A percentile compares a stretch with the other conserved stretches of the same genome.
Evolutionary conservation across 495 filamentous ascomycete species (phyloP).

Genomic region (Neurospora discreta): DNA sequence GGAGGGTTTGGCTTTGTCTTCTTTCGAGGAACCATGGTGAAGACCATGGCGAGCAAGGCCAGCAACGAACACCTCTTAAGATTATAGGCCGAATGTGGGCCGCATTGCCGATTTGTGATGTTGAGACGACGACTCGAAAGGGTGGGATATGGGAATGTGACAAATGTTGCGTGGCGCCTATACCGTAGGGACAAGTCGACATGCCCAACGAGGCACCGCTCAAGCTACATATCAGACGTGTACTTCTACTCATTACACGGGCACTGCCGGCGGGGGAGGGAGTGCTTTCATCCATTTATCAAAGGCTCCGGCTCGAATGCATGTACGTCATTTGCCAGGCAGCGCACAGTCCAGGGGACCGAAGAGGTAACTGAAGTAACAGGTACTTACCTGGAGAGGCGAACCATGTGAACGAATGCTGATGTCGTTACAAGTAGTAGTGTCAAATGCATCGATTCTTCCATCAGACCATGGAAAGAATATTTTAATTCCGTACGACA

Average conservation of each 20-base stretch:
- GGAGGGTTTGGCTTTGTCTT: slow-evolving; percentile 47
- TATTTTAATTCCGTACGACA: not conserved
- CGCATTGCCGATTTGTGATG: not conserved
- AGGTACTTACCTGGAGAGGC: not conserved
- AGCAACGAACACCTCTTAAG: not conserved
- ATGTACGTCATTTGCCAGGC: not conserved
- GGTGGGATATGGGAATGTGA: not conserved
- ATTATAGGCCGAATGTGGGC: not conserved
- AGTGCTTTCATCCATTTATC: not conserved
- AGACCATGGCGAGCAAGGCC: not conserved
- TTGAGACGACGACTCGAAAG: not conserved
- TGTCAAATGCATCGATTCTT: not conserved
- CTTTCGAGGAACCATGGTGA: slow-evolving; percentile 50
- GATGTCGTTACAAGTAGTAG: not conserved
- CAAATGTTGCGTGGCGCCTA: not conserved
- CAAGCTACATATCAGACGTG: not conserved
- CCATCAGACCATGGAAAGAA: not conserved
- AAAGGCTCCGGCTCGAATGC: not conserved
- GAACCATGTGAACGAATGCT: not conserved
- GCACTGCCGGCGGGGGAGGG: not conserved
- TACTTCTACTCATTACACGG: not conserved
- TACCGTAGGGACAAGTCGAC: not conserved
- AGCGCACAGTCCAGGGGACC: not conserved
- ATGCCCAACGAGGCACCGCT: not conserved
- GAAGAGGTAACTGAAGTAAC: not conserved